A percentile compares a stretch with the other conserved stretches of the same genome.
These are phyloP conservation scores for Cardamine chenopodiifolia DNA, from an alignment of 345 rosid species.

Conservation along the genomic window DNA sequence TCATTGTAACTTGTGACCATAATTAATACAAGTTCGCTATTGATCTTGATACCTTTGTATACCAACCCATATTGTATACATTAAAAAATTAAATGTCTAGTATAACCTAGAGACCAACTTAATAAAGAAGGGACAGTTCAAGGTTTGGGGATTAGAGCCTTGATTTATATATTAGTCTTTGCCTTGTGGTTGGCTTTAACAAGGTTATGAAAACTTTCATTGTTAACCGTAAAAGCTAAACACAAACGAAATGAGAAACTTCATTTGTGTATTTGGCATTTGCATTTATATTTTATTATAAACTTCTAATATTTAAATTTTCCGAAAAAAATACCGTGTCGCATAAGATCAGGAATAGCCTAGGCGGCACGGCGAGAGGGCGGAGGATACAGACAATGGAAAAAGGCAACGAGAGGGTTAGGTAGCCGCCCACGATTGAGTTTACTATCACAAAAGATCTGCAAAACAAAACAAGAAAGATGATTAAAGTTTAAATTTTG, in stretches of 20 bases:
- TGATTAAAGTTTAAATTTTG: not conserved
- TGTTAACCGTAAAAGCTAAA: not conserved
- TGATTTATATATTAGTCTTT: not conserved
- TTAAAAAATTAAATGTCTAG: not conserved
- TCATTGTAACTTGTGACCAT: not conserved
- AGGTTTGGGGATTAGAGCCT: not conserved
- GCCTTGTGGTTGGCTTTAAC: not conserved
- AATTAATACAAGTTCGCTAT: not conserved
- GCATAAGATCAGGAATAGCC: conserved; percentile 56
- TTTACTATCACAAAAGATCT: conserved; percentile 69
- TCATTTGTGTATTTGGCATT: not conserved
- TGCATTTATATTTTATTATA: not conserved
- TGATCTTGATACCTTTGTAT: not conserved
- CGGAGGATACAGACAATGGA: conserved; percentile 68
- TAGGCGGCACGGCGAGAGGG: conserved; percentile 61
- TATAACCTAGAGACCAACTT: not conserved
- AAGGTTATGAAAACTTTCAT: not conserved
- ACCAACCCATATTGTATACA: not conserved
- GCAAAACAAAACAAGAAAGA: conserved; percentile 5
- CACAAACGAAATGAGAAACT: not conserved
- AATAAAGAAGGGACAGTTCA: not conserved
- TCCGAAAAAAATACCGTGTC: conserved; percentile 53
- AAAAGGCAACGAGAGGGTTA: conserved; percentile 73
- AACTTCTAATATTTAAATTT: too few relatives aligned
- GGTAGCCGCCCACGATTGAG: conserved; percentile 66